Evolutionary conservation across 2,329 filamentous ascomycete genomes (phyloP).

Genomic region (Trichoderma atrobrunneum): DNA sequence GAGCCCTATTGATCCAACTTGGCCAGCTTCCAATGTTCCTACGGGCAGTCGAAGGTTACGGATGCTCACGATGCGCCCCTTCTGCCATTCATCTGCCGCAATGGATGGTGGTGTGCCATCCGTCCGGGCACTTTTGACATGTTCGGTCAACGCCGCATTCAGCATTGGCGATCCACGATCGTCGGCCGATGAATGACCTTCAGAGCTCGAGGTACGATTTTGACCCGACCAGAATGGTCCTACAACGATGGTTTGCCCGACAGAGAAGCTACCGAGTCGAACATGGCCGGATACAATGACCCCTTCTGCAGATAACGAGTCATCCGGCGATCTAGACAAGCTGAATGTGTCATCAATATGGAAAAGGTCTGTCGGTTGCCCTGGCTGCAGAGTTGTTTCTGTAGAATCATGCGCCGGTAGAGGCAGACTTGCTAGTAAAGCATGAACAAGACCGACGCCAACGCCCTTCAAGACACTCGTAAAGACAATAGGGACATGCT

Average conservation of each 20-base stretch:
- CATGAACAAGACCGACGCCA: constrained; percentile 79
- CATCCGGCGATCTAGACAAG: constrained; percentile 59
- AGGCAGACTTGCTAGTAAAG: constrained; percentile 73
- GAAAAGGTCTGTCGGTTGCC: constrained; percentile 67
- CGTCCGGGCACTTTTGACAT: constrained; percentile 51
- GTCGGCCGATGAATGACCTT: constrained; percentile 47
- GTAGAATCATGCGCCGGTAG: constrained; percentile 59
- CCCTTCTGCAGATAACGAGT: constrained; percentile 37
- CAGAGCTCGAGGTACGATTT: constrained; percentile 33
- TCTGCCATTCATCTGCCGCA: constrained; percentile 70
- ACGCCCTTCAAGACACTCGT: constrained; percentile 83
- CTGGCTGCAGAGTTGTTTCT: constrained; percentile 55
- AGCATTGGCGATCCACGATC: constrained; percentile 51
- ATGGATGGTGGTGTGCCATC: constrained; percentile 51
- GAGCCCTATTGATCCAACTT: constrained; percentile 87
- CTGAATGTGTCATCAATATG: constrained; percentile 90
- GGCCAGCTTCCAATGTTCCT: constrained; percentile 68
- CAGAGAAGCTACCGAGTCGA: constrained; percentile 70
- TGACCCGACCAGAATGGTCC: constrained; percentile 70
- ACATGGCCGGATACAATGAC: constrained; percentile 83
- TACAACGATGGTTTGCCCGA: constrained; percentile 74
- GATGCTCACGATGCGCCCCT: constrained; percentile 77
- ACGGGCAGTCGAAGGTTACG: constrained; percentile 86
- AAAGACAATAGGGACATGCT: constrained; percentile 77
- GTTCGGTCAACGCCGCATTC: constrained; percentile 53